Evolutionary conservation across 352 stramenopile genomes (phyloP).

Genomic region (Phytophthora colocasiae): DNA sequence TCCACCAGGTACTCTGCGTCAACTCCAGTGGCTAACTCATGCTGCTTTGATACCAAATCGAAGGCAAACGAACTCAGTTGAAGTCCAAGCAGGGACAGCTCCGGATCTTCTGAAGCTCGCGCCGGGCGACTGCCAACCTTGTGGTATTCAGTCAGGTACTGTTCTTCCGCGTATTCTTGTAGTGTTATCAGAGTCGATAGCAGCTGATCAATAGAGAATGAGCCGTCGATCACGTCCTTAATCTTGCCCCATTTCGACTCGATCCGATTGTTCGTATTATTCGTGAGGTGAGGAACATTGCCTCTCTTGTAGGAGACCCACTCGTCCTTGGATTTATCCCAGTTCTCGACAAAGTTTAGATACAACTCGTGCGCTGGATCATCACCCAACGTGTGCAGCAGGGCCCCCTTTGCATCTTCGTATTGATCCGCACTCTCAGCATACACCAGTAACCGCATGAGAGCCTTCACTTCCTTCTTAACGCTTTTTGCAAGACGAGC

Average conservation of each 20-base stretch:
- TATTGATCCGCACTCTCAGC: not conserved
- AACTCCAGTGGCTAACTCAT: no score
- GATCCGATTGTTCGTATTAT: no score
- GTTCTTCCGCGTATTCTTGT: no score
- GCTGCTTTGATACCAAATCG: no score
- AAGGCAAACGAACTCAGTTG: not conserved
- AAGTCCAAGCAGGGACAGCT: not conserved
- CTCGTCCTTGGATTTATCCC: not conserved
- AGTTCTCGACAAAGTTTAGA: not conserved
- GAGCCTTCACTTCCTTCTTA: conserved; percentile 9
- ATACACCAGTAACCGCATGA: conserved; percentile 9
- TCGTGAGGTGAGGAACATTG: no score
- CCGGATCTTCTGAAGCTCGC: not conserved
- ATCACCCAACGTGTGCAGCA: not conserved
- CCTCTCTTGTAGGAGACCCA: no score
- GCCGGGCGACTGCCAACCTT: not conserved
- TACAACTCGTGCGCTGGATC: not conserved
- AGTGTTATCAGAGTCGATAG: no score
- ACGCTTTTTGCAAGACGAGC: not conserved
- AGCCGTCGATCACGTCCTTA: no score
- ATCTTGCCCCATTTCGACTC: no score
- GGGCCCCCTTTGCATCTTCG: not conserved
- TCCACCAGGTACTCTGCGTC: no score
- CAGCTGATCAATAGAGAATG: no score
- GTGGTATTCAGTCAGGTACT: not conserved